Evolutionary conservation across 306 rosid genomes (phyloP).

Genomic region (Dalbergia oliveri): DNA sequence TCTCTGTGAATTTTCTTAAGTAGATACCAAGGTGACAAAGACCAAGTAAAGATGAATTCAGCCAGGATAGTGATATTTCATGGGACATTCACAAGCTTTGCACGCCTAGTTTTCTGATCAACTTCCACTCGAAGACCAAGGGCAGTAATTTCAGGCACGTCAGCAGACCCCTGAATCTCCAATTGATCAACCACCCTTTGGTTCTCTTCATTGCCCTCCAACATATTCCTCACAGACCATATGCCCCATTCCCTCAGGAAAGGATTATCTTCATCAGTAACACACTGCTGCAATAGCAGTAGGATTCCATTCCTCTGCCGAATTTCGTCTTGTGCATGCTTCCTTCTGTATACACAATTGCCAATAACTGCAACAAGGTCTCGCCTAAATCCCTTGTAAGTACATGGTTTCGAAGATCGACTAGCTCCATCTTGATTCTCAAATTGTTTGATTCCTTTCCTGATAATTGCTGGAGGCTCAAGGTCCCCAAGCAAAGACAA

Average conservation of each 20-base stretch:
- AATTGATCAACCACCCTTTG: conserved; percentile 72
- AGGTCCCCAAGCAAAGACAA: conserved; percentile 69
- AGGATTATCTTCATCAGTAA: conserved; percentile 82
- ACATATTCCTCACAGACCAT: conserved; percentile 78
- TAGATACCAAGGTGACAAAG: background rate
- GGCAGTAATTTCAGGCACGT: conserved; percentile 69
- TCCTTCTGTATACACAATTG: conserved; percentile 71
- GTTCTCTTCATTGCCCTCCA: conserved; percentile 79
- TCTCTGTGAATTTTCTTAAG: conserved; percentile 13
- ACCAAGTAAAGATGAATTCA: background rate
- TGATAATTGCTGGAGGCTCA: conserved; percentile 76
- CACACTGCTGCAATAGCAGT: conserved; percentile 84
- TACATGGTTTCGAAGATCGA: conserved; percentile 57
- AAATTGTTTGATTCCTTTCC: conserved; percentile 59
- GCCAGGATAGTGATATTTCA: conserved; percentile 30
- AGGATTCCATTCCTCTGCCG: conserved; percentile 67
- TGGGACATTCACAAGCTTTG: conserved; percentile 75
- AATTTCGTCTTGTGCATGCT: conserved; percentile 71
- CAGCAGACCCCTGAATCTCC: conserved; percentile 75
- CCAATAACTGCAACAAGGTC: conserved; percentile 77
- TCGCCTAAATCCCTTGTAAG: conserved; percentile 80
- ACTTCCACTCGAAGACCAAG: conserved; percentile 82
- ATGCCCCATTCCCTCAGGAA: conserved; percentile 91
- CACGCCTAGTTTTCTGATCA: conserved; percentile 66
- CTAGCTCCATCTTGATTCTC: conserved; percentile 49